These are phyloP conservation scores for Penicillium sp. DNA, from an alignment of 2,329 filamentous ascomycete species.

Conservation along the genomic window DNA sequence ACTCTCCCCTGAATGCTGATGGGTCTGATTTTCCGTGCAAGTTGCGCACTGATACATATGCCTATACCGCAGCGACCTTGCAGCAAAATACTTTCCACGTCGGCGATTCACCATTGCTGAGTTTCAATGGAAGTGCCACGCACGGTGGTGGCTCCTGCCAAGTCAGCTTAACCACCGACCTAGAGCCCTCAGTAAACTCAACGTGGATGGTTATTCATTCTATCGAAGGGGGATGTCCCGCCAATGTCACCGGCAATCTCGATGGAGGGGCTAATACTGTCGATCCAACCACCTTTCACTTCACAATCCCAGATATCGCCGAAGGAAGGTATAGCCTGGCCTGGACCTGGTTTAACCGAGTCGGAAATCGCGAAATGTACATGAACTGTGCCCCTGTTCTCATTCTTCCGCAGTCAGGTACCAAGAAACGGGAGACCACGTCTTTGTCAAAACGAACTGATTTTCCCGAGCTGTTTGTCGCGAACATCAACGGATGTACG, in stretches of 20 bases:
- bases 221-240: constrained; percentile 80
- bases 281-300: constrained; percentile 59
- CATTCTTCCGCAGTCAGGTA: constrained; percentile 42
- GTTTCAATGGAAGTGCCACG: constrained; percentile 67
- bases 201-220: constrained; percentile 88
- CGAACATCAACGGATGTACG: constrained; percentile 63
- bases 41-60: constrained; percentile 33
- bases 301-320: constrained; percentile 67
- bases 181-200: constrained; percentile 59
- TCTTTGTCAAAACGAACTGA: constrained; percentile 52
- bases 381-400: constrained; percentile 86
- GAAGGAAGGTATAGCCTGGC: constrained; percentile 75
- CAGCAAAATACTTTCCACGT: constrained; percentile 59
- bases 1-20: constrained; percentile 58
- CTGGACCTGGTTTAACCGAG: constrained; percentile 92
- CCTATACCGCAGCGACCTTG: background rate
- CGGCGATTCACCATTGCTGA: constrained; percentile 59
- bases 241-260: constrained; percentile 57
- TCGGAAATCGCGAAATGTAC: constrained; percentile 95
- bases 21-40: constrained; percentile 85
- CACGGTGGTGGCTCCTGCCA: constrained; percentile 95
- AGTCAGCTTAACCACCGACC: constrained; percentile 76
- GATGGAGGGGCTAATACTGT: constrained; percentile 41
- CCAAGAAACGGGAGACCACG: constrained; percentile 38
- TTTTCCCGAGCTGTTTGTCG: constrained; percentile 72